Evolutionary conservation across 78 protist species (phyloP).

Genomic region (Tieghemostelium lacteum): DNA sequence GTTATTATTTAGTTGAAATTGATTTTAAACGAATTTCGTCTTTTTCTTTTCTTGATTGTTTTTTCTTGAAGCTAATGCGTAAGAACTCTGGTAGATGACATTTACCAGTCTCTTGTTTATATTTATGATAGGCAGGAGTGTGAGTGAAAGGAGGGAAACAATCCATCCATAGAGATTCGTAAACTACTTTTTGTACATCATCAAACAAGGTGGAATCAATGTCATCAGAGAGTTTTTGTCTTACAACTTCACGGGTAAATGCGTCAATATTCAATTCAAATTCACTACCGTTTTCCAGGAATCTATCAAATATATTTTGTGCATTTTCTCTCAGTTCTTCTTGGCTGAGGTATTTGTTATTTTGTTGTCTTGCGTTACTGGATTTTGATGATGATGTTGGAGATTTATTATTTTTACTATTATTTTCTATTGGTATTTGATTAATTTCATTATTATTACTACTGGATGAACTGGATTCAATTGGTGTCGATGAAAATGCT

Average conservation of each 20-base stretch:
- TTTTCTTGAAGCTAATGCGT: conserved; percentile 53
- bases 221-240: conserved; percentile 13
- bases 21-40: conserved; percentile 25
- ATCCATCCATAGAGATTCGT: conserved; percentile 73
- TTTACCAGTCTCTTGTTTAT: conserved; percentile 78
- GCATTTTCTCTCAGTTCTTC: conserved; percentile 24
- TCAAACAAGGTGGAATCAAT: conserved; percentile 49
- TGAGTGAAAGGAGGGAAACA: conserved; percentile 79
- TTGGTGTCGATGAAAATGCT: conserved; percentile 61
- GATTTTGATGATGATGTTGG: neutral
- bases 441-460: neutral
- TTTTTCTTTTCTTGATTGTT: conserved; percentile 42
- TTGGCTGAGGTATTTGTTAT: conserved; percentile 35
- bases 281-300: conserved; percentile 68
- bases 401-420: conserved; percentile 7
- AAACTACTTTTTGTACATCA: conserved; percentile 68
- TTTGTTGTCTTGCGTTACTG: neutral
- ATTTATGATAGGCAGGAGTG: conserved; percentile 56
- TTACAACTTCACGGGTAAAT: conserved; percentile 35
- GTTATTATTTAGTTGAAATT: conserved; percentile 3
- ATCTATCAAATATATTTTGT: conserved; percentile 52
- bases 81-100: conserved; percentile 75
- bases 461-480: neutral
- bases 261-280: conserved; percentile 61
- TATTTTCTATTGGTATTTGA: neutral